Conservation (phyloP, 305 asterid species). For the Fraxinus platypoda region DNA sequence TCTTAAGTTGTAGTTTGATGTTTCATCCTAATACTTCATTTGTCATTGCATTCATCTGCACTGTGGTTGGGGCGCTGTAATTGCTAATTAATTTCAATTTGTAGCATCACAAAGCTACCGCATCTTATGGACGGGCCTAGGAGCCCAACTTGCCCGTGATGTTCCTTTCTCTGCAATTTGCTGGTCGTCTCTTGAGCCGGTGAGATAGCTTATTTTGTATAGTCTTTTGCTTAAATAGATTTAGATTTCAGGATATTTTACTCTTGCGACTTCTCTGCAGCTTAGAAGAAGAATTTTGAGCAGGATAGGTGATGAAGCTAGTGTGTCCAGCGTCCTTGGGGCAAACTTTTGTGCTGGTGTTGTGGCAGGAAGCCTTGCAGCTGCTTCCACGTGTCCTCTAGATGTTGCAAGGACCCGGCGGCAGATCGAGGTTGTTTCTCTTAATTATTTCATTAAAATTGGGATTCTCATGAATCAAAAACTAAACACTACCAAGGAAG, state of each 20-base stretch:
- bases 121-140: slow-evolving; percentile 81
- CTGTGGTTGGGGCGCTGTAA: not conserved
- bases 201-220: slow-evolving; percentile 31
- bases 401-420: slow-evolving; percentile 89
- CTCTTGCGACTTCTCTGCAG: slow-evolving; percentile 35
- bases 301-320: slow-evolving; percentile 49
- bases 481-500: not conserved
- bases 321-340: slow-evolving; percentile 48
- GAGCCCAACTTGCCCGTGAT: slow-evolving; percentile 93
- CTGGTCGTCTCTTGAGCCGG: slow-evolving; percentile 94
- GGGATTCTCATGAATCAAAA: not conserved
- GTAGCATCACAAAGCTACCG: slow-evolving; percentile 61
- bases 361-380: slow-evolving; percentile 88
- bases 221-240: not conserved
- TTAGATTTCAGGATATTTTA: not conserved
- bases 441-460: not conserved
- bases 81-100: slow-evolving; percentile 2
- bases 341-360: slow-evolving; percentile 84
- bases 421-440: slow-evolving; percentile 74
- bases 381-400: slow-evolving; percentile 76
- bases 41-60: not conserved
- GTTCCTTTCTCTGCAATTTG: slow-evolving; percentile 96
- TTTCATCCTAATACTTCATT: not conserved
- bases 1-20: not conserved
- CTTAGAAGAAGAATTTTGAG: slow-evolving; percentile 63